Evolutionary conservation across 2,329 filamentous ascomycete genomes (phyloP), one percentile per base, ranked within the genome.

Genomic region (Shiraia bambusicola): DNA sequence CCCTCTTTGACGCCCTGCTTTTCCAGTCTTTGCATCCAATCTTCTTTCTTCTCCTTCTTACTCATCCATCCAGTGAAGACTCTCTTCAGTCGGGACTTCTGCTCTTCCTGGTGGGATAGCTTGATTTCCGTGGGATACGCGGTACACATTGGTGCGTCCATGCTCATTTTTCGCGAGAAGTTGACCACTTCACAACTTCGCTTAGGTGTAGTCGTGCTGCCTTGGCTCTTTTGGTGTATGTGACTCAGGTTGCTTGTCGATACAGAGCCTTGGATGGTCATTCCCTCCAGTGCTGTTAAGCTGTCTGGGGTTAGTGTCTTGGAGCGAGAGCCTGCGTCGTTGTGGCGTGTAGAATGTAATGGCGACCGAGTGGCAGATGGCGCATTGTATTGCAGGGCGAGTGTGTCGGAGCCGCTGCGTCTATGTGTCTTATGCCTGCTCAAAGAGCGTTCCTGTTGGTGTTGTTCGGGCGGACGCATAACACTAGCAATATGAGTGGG

Each of bases 11-110:
- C 58, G 2, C 70, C 70, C 13, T 68, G 56, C 43, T 66, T 67
- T 34, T 70, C 66, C 15, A 72, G 52, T 41, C 65, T 61, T 12
- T 71, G 65, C 70, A 72, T 72, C 69, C 70, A 72, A 32, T 65
- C 63, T 12, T 61, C 63, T 30, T 63, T 63, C 47, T 64, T 69
- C 34, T 65, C 69, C 44, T 66, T 67, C 41, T 65, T 69, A 5
- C 51, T 40, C 54, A 63, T 63, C 65, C 65, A 67, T 3, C 58
- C 58, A 17, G 53, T 63, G 22, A 69, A 57, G 3, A 67, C 62
- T 38, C 61, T 66, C 47, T 57, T 66, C 25, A 69, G 34, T n/a
- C 57, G 58, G 11, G 56, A 59, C 26, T 60, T 63, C 37, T 66
- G 59, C 42, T 65, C 59, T 19, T 55, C 54, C 29, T 58, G 59